Evolutionary conservation across 306 rosid genomes (phyloP).

Genomic region (Mimosa bimucronata): DNA sequence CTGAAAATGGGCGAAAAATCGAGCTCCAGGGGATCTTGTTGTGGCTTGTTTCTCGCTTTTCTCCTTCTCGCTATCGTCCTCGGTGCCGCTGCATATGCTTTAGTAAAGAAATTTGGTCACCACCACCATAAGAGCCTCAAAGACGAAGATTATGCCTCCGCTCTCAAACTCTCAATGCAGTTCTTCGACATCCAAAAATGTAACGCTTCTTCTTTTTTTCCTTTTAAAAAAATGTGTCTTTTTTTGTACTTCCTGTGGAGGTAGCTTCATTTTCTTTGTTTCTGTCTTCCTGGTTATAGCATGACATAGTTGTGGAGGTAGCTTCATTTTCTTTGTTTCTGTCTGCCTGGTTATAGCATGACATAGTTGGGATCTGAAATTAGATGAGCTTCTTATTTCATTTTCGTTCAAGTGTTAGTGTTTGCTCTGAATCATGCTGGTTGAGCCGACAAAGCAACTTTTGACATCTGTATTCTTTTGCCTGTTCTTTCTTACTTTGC

Average conservation of each 20-base stretch:
- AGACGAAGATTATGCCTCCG: constrained; percentile 63
- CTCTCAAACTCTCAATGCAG: constrained; percentile 74
- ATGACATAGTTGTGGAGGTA: background rate
- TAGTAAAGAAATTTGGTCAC: constrained; percentile 56
- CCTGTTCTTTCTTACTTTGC: too few species aligned
- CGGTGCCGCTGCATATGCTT: constrained; percentile 52
- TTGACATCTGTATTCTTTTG: too few species aligned
- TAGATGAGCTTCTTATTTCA: background rate
- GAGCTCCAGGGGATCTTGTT: constrained; percentile 65
- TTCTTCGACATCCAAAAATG: constrained; percentile 95
- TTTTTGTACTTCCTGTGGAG: too few species aligned
- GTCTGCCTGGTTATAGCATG: background rate
- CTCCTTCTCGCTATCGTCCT: constrained; percentile 62
- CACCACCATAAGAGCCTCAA: constrained; percentile 61
- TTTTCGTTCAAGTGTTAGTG: background rate
- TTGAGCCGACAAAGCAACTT: too few species aligned
- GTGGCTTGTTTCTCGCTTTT: constrained; percentile 70
- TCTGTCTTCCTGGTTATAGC: background rate
- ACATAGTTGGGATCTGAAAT: constrained; percentile 14
- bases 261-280: background rate
- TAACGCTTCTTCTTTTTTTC: constrained; percentile 25
- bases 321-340: background rate
- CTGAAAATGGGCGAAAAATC: constrained; percentile 66
- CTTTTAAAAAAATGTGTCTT: too few species aligned
- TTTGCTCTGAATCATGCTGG: too few species aligned